Evolutionary conservation across 495 filamentous ascomycete genomes (phyloP), one percentile per base, ranked within the genome.

Genomic region (Opeltia flavorubescens): DNA sequence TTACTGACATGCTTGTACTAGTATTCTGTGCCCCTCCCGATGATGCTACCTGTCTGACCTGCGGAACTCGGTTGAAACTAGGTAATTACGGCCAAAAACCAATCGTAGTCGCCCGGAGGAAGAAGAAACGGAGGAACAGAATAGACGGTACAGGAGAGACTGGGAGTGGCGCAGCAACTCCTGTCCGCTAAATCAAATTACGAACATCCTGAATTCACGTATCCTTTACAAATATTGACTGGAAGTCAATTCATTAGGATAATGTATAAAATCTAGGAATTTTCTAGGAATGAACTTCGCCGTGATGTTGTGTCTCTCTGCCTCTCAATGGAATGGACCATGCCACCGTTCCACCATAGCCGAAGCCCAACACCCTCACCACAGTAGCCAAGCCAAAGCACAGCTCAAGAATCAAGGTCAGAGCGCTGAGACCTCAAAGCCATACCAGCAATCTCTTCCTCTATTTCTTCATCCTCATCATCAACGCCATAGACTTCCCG

Each of bases 1-100:
- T n/a, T n/a, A n/a, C n/a, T 36, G 34, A 17, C 1, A 17, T 18
- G n/a, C 6, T 35, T 3, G 2, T n/a, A 36, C 23, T 48, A 74
- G 70, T 83, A 36, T 83, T 83, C 50, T 83, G 80, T 51, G 71
- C 76, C 17, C 74, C 77, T 11, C 76, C 77, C 1, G 71, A 74
- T 50, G 76, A 69, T 13, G 80, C 77, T 18, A 70, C 79, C 43
- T 98, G 91, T 59, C 68, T 91, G 47, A 95, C 91, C n/a, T 98
- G 91, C 64, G 85, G 83, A 20, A 91, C 86, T 26, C 75, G 80
- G 56, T 69, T 98, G 35, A 75, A 81, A 41, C 67, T 89, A 34
- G 81, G 81, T 0, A 75, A 80, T 44, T 88, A 86, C 52, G 83
- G 81, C 33, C 67, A 68, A 3, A 80, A 75, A 57, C 88, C 89